Percentiles rank a stretch among this genome's conserved stretches.
phyloP scores from a whole-genome alignment of 1,139 yeast genomes.

The Ogataea hybrid region DNA sequence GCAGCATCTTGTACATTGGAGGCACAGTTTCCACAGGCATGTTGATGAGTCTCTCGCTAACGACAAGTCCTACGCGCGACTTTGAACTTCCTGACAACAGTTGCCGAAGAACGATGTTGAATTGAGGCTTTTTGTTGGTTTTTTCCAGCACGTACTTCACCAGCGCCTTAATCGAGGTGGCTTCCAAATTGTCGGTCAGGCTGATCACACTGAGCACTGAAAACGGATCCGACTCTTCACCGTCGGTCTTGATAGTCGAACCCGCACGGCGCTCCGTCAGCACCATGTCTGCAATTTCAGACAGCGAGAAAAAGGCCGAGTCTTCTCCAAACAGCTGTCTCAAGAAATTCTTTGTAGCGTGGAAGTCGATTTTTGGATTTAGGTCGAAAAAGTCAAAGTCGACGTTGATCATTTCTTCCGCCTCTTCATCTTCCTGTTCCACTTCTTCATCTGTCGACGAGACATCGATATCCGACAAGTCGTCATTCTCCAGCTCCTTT shows the following conservation, averaged over 20 bases:
- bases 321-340: conserved; percentile 91
- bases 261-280: conserved; percentile 69
- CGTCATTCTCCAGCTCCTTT: conserved; percentile 37
- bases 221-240: conserved; percentile 90
- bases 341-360: conserved; percentile 80
- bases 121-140: conserved; percentile 54
- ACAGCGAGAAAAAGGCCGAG: conserved; percentile 63
- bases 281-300: conserved; percentile 77
- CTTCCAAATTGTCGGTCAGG: conserved; percentile 45
- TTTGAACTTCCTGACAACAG: conserved; percentile 45
- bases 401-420: conserved; percentile 73
- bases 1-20: conserved; percentile 82
- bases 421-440: conserved; percentile 37
- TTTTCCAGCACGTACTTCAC: conserved; percentile 55
- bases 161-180: conserved; percentile 47
- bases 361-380: conserved; percentile 84
- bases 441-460: conserved; percentile 54
- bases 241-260: conserved; percentile 93
- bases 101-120: conserved; percentile 64
- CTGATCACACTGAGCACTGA: conserved; percentile 76
- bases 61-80: conserved; percentile 64
- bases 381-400: conserved; percentile 94
- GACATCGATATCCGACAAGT: conserved; percentile 66
- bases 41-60: conserved; percentile 87
- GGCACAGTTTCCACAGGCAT: conserved; percentile 98